A percentile compares a stretch with the other conserved stretches of the same genome.
Conservation (phyloP, 805 yeast species). For the Yarrowia bubula region DNA sequence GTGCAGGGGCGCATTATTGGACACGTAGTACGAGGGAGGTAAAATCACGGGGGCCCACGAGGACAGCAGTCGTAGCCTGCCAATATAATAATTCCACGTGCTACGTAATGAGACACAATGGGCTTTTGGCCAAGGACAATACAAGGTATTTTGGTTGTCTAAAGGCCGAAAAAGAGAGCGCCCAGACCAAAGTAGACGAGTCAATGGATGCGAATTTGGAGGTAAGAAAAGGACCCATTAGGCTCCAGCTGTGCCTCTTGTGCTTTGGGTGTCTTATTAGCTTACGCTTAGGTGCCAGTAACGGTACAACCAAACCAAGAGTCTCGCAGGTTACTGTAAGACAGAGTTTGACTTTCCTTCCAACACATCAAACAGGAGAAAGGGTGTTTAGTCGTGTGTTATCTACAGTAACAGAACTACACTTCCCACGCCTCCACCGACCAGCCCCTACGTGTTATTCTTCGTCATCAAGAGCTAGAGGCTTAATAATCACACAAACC, state of each 20-base stretch:
- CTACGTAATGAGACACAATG: not conserved
- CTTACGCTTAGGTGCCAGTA: not conserved
- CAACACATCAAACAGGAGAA: conserved; percentile 23
- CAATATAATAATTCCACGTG: not conserved
- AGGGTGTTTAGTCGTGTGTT: conserved; percentile 19
- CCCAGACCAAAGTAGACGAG: not conserved
- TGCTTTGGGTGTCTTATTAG: not conserved
- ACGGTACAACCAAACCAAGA: not conserved
- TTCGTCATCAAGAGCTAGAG: not conserved
- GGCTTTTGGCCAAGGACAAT: not conserved
- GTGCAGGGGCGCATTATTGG: conserved; percentile 25
- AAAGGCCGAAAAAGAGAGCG: not conserved
- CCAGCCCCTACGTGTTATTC: not conserved
- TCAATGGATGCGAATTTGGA: no score
- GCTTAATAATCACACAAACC: conserved; percentile 1
- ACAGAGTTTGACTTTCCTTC: conserved; percentile 22
- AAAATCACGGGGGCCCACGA: conserved; percentile 19
- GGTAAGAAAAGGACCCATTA: no score
- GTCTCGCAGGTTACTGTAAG: conserved; percentile 7
- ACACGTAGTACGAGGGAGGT: conserved; percentile 23
- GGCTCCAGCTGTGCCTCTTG: not conserved
- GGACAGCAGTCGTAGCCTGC: not conserved
- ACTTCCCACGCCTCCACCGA: not conserved
- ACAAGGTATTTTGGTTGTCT: not conserved
- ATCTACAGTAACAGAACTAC: not conserved